Percentiles rank a stretch among this genome's conserved stretches.
Conservation (phyloP, 176 grass and related monocot genomes). For the Oryza nivara region DNA sequence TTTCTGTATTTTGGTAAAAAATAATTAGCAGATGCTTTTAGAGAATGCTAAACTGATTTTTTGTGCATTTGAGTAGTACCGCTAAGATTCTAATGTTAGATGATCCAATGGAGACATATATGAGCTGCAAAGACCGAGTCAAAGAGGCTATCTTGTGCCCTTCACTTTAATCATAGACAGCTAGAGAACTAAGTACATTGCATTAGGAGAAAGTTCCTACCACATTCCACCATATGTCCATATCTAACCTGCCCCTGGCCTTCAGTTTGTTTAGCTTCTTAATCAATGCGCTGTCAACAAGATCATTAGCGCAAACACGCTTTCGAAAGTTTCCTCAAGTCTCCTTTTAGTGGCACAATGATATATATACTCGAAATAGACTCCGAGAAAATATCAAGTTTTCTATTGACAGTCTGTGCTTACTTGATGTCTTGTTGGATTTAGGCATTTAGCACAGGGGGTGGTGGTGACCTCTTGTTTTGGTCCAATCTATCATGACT, state of each 20-base stretch:
- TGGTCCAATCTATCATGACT: constrained; percentile 42
- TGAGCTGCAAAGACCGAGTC: not conserved
- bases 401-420: constrained; percentile 5
- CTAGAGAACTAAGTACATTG: not conserved
- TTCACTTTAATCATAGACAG: constrained; percentile 28
- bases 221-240: constrained; percentile 13
- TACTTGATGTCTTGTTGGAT: not conserved
- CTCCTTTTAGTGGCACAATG: constrained; percentile 8
- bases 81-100: not conserved
- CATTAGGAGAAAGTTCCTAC: not conserved
- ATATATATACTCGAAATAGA: not conserved
- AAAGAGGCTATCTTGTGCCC: not conserved
- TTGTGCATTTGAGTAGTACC: not conserved
- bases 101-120: not conserved
- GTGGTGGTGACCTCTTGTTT: not conserved
- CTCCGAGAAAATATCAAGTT: not conserved
- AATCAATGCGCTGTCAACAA: not conserved
- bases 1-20: not conserved
- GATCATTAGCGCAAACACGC: not conserved
- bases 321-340: constrained; percentile 20
- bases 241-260: not conserved
- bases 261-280: constrained; percentile 6
- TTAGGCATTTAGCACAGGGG: not conserved
- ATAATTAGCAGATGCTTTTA: not conserved
- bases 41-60: not conserved